phyloP scores from a whole-genome alignment of 2,329 filamentous ascomycete species.

The Colletotrichum salicis region DNA sequence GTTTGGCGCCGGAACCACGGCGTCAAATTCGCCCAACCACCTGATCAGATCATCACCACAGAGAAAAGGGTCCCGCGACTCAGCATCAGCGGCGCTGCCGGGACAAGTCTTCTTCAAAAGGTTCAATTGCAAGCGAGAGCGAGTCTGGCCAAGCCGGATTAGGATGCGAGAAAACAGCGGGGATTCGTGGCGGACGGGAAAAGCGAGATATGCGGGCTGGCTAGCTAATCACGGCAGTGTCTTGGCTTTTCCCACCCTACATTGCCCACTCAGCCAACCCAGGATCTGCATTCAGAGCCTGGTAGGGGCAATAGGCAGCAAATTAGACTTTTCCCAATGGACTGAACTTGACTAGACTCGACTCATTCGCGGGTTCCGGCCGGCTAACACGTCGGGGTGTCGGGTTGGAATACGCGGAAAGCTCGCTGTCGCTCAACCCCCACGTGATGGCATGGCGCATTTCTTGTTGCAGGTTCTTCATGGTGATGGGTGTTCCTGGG shows the following conservation, averaged over 20 bases:
- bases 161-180: not conserved
- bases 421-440: not conserved
- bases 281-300: not conserved
- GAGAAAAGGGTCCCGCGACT: not conserved
- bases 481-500: not conserved
- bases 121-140: not conserved
- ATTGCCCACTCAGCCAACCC: not conserved
- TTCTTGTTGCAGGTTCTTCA: not conserved
- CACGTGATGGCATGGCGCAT: not conserved
- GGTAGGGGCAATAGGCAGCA: not conserved
- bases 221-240: slow-evolving; percentile 4
- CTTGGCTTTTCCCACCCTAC: not conserved
- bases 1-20: not conserved
- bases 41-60: not conserved
- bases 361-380: not conserved
- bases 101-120: not conserved
- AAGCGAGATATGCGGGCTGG: not conserved
- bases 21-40: not conserved
- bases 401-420: not conserved
- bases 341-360: no score
- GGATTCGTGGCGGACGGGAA: not conserved
- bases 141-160: not conserved
- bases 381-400: not conserved
- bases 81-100: not conserved
- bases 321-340: not conserved